Percentiles rank a stretch among this genome's conserved stretches.
Evolutionary conservation across 2,329 filamentous ascomycete genomes (phyloP).

Genomic region (Aspergillus persii): DNA sequence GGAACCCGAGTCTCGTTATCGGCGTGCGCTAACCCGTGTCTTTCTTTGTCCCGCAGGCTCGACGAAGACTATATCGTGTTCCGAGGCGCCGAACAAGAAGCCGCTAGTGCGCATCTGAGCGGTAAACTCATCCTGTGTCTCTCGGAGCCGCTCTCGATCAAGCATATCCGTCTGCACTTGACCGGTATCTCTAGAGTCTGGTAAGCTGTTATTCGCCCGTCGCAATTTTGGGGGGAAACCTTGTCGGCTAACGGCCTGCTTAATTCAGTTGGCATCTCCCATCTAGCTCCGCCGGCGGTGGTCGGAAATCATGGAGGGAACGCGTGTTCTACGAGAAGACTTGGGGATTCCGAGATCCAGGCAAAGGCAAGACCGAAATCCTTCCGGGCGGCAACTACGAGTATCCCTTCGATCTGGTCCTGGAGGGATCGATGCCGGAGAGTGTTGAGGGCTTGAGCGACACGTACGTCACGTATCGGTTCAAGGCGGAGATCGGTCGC

Average conservation of each 20-base stretch:
- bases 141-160: conserved; percentile 65
- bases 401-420: conserved; percentile 72
- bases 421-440: conserved; percentile 71
- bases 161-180: conserved; percentile 70
- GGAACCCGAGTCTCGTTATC: conserved; percentile 6
- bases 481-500: conserved; percentile 88
- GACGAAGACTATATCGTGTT: conserved; percentile 79
- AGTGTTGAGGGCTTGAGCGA: conserved; percentile 87
- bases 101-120: conserved; percentile 70
- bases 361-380: conserved; percentile 51
- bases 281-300: conserved; percentile 35
- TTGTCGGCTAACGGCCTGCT: background rate
- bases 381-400: conserved; percentile 76
- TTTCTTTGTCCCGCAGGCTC: conserved; percentile 50
- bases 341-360: conserved; percentile 65
- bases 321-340: conserved; percentile 63
- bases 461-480: conserved; percentile 82
- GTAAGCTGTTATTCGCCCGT: conserved; percentile 50
- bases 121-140: conserved; percentile 73
- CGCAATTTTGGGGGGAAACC: background rate
- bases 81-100: conserved; percentile 71
- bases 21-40: conserved; percentile 17
- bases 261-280: conserved; percentile 34
- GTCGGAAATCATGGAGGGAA: conserved; percentile 41
- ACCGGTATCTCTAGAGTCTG: conserved; percentile 67